Conservation (phyloP, 192 early-diverging fungal genomes). For the Coemansia sp. region DNA sequence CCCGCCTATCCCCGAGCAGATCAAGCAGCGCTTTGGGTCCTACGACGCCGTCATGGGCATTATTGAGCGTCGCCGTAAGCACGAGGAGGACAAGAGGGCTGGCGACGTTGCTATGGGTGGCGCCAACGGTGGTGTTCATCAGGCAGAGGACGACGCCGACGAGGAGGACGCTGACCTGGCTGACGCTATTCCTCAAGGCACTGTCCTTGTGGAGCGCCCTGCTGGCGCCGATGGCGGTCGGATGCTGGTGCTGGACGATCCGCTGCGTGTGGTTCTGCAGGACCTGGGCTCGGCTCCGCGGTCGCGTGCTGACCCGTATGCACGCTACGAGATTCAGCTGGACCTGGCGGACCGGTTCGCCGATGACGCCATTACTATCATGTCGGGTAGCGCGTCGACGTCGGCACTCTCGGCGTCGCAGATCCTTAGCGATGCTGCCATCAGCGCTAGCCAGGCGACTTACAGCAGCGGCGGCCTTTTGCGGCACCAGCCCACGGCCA, state of each 20-base stretch:
- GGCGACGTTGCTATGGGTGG: slow-evolving; percentile 7
- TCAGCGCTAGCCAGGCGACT: slow-evolving; percentile 52
- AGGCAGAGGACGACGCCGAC: slow-evolving; percentile 27
- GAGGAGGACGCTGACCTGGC: slow-evolving; percentile 51
- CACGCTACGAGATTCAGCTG: slow-evolving; percentile 55
- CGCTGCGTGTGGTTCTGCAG: slow-evolving; percentile 65
- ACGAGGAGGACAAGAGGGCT: slow-evolving; percentile 33
- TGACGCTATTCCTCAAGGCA: slow-evolving; percentile 57
- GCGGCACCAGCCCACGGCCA: slow-evolving; percentile 54
- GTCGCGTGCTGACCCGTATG: slow-evolving; percentile 49
- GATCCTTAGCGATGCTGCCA: slow-evolving; percentile 58
- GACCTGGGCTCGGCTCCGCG: slow-evolving; percentile 68
- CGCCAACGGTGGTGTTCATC: neutral
- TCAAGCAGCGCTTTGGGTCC: slow-evolving; percentile 56
- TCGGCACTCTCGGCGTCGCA: slow-evolving; percentile 55
- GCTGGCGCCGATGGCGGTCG: slow-evolving; percentile 26
- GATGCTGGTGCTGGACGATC: slow-evolving; percentile 61
- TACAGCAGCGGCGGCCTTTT: slow-evolving; percentile 52
- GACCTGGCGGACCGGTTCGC: slow-evolving; percentile 65
- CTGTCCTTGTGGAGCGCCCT: slow-evolving; percentile 54
- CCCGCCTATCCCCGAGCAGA: slow-evolving; percentile 57
- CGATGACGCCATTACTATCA: slow-evolving; percentile 57
- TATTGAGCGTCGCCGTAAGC: slow-evolving; percentile 53
- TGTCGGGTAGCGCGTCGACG: slow-evolving; percentile 57
- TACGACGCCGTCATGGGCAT: slow-evolving; percentile 57